These are phyloP conservation scores for Pulveroboletus sp. DNA, from an alignment of 768 basidiomycete species.

Conservation along the genomic window DNA sequence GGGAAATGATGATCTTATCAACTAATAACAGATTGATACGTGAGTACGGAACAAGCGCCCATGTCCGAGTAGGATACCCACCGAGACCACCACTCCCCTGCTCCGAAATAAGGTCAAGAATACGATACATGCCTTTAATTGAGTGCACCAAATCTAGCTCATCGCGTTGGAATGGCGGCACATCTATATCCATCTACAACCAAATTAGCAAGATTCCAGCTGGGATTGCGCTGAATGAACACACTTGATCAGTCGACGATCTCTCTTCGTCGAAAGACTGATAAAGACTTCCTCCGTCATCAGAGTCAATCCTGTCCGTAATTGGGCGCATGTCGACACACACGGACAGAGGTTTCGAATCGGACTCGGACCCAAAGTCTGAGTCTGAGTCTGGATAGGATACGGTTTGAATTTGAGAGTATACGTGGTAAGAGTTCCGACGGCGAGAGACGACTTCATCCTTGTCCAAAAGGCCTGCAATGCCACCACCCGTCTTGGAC, in stretches of 20 bases:
- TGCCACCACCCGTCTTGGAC: no score
- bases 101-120: conserved; percentile 53
- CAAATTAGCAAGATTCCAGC: not conserved
- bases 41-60: not conserved
- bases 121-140: conserved; percentile 47
- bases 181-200: conserved; percentile 20
- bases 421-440: not conserved
- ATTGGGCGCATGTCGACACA: not conserved
- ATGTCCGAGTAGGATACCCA: conserved; percentile 15
- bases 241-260: conserved; percentile 6
- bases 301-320: not conserved
- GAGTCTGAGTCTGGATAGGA: conserved; percentile 8
- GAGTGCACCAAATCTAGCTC: conserved; percentile 23
- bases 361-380: not conserved
- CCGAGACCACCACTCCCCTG: conserved; percentile 50
- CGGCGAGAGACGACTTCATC: not conserved
- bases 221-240: not conserved
- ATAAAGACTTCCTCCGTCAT: conserved; percentile 14
- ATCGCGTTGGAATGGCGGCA: conserved; percentile 1
- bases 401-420: not conserved
- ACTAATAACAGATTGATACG: conserved; percentile 34
- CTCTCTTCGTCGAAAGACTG: conserved; percentile 11
- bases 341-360: conserved; percentile 1
- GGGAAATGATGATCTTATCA: conserved; percentile 60
- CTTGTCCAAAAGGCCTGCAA: no score